These are phyloP conservation scores for Rhizoctonia solani DNA, from an alignment of 1,284 basidiomycete species.

Conservation along the genomic window DNA sequence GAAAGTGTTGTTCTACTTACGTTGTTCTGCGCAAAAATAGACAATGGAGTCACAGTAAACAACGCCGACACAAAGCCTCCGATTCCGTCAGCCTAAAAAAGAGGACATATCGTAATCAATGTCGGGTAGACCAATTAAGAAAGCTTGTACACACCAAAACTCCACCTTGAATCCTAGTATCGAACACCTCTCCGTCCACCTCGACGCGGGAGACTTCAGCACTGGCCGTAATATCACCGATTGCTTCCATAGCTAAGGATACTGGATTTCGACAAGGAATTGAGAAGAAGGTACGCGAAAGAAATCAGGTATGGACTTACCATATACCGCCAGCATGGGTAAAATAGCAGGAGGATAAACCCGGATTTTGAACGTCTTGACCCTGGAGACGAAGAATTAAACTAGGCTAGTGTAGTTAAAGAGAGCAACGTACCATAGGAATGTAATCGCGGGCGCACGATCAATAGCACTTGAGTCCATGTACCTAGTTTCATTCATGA, in stretches of 20 bases:
- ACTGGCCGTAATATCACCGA: constrained; percentile 84
- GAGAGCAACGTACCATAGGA: constrained; percentile 60
- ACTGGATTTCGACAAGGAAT: constrained; percentile 48
- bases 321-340: constrained; percentile 81
- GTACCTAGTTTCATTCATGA: not conserved
- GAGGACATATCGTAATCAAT: constrained; percentile 35
- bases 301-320: constrained; percentile 46
- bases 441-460: constrained; percentile 73
- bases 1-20: constrained; percentile 42
- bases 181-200: constrained; percentile 73
- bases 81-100: constrained; percentile 66
- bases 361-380: constrained; percentile 75
- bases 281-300: not conserved
- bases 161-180: constrained; percentile 82
- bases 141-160: constrained; percentile 67
- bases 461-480: constrained; percentile 57
- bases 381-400: constrained; percentile 50
- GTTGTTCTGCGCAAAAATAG: constrained; percentile 69
- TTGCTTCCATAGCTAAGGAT: constrained; percentile 79
- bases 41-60: constrained; percentile 79
- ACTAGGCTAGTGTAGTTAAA: not conserved
- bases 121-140: constrained; percentile 26
- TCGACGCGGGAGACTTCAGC: constrained; percentile 76
- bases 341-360: constrained; percentile 83
- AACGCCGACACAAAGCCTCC: constrained; percentile 75